phyloP scores from a whole-genome alignment of 306 rosid genomes.

The Glycine soja region DNA sequence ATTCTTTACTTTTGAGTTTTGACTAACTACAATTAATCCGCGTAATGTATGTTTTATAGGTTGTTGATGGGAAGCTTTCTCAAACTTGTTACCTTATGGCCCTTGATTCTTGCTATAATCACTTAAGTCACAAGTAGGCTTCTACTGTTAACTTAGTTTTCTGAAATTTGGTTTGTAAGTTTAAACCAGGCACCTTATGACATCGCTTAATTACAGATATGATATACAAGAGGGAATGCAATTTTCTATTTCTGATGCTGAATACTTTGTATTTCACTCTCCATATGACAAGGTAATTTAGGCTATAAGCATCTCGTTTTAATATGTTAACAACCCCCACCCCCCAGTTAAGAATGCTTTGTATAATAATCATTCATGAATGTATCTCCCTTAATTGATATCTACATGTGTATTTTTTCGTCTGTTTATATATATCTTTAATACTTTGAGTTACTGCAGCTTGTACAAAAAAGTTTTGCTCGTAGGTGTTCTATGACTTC shows the following conservation, averaged over 20 bases:
- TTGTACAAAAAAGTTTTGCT: constrained; percentile 91
- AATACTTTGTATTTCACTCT: constrained; percentile 84
- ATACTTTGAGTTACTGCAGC: constrained; percentile 60
- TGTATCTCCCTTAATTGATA: constrained; percentile 11
- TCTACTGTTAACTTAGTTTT: constrained; percentile 19
- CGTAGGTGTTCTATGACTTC: constrained; percentile 77
- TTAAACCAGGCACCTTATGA: constrained; percentile 24
- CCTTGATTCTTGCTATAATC: constrained; percentile 82
- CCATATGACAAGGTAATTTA: constrained; percentile 83
- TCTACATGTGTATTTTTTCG: constrained; percentile 3
- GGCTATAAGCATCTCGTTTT: constrained; percentile 25
- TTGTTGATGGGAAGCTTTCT: constrained; percentile 95
- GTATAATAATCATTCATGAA: constrained; percentile 1
- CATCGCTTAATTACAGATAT: constrained; percentile 59
- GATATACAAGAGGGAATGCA: constrained; percentile 76
- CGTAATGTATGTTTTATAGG: constrained; percentile 55
- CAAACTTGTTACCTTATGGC: constrained; percentile 91
- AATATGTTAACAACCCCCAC: neutral
- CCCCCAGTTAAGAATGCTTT: neutral
- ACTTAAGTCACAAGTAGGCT: constrained; percentile 72
- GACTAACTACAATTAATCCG: constrained; percentile 30
- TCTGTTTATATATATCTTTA: neutral
- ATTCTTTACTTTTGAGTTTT: neutral
- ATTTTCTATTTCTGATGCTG: constrained; percentile 75
- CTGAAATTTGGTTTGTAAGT: constrained; percentile 13